These are phyloP conservation scores for Brassica carinata DNA, from an alignment of 345 rosid genomes.

Conservation along the genomic window DNA sequence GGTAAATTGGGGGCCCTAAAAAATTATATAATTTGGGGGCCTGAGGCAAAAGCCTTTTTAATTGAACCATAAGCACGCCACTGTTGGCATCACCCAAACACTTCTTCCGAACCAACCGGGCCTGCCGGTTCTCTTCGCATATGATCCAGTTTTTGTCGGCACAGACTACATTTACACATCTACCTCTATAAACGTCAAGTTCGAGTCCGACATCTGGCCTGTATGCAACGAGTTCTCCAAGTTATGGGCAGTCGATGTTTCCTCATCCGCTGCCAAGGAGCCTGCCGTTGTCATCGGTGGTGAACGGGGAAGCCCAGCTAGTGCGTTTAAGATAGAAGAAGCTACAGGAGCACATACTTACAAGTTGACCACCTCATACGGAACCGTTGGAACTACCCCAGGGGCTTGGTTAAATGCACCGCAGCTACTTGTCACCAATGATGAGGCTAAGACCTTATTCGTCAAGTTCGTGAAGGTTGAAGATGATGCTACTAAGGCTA, in stretches of 20 bases:
- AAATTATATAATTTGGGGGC: no score
- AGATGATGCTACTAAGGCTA: background rate
- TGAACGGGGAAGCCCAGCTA: background rate
- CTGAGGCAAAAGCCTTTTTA: no score
- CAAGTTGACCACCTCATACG: background rate
- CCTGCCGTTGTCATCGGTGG: slow-evolving; percentile 8
- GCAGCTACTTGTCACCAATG: background rate
- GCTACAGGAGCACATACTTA: slow-evolving; percentile 6
- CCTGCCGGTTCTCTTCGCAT: slow-evolving; percentile 3
- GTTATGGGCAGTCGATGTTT: background rate
- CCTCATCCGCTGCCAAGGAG: background rate
- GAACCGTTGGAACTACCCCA: background rate
- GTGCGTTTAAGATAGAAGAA: background rate
- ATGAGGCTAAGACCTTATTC: background rate
- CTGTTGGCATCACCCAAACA: slow-evolving; percentile 12
- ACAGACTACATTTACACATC: background rate
- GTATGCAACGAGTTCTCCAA: slow-evolving; percentile 16
- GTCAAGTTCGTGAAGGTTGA: background rate
- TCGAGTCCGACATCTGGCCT: background rate
- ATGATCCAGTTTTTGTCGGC: background rate
- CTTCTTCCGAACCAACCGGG: background rate
- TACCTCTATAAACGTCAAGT: background rate
- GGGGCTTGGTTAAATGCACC: background rate
- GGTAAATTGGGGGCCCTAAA: no score
- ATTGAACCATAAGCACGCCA: no score